Conservation (phyloP, 495 filamentous ascomycete genomes). For the Podospora appendiculata region DNA sequence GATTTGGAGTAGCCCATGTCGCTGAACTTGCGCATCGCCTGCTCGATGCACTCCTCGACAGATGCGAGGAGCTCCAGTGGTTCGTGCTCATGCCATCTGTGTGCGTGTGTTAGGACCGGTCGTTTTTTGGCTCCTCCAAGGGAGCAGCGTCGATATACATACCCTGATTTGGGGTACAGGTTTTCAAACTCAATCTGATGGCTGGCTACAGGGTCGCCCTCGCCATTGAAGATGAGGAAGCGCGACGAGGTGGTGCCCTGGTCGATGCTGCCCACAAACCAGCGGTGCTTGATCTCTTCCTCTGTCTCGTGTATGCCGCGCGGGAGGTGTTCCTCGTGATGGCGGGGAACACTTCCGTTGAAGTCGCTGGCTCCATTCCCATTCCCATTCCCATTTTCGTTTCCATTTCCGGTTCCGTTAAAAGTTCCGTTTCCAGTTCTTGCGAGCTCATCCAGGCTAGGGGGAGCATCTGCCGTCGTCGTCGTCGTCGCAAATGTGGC, state of each 20-base stretch:
- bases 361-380: not conserved
- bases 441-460: not conserved
- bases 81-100: slow-evolving; percentile 87
- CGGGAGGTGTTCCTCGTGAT: slow-evolving; percentile 19
- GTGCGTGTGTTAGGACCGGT: no score
- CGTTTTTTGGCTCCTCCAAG: slow-evolving; percentile 19
- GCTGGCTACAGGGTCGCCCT: slow-evolving; percentile 70
- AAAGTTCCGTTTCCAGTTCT: not conserved
- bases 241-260: slow-evolving; percentile 90
- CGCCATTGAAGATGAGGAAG: slow-evolving; percentile 83
- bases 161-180: slow-evolving; percentile 84
- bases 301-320: slow-evolving; percentile 20
- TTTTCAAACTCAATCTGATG: slow-evolving; percentile 92
- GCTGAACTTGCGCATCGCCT: slow-evolving; percentile 66
- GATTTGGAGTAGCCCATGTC: slow-evolving; percentile 59
- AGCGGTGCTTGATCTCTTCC: slow-evolving; percentile 20
- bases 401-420: not conserved
- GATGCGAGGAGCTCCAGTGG: slow-evolving; percentile 71
- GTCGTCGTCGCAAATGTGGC: not conserved
- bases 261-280: slow-evolving; percentile 63
- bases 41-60: slow-evolving; percentile 78
- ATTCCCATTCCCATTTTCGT: not conserved
- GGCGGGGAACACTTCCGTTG: not conserved
- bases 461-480: not conserved
- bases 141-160: slow-evolving; percentile 31